Percentiles rank a stretch among this genome's conserved stretches.
These are phyloP conservation scores for Penium margaritaceum DNA, from an alignment of 139 green algal species.

Conservation along the genomic window DNA sequence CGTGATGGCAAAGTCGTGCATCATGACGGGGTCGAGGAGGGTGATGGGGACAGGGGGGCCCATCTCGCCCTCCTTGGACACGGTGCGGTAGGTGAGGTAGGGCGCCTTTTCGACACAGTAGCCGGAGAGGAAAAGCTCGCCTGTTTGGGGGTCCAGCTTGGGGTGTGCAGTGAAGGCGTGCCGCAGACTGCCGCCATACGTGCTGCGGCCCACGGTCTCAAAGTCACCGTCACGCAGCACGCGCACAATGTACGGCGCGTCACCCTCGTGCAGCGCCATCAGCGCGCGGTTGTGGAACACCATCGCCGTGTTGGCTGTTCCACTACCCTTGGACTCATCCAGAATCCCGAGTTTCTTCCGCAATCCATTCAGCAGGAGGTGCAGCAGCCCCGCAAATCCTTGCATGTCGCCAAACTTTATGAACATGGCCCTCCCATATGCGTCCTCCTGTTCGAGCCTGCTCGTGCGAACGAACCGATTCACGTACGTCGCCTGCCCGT, in stretches of 20 bases:
- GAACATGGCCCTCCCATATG: slow-evolving; percentile 8
- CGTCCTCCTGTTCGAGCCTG: slow-evolving; percentile 44
- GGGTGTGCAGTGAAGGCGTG: slow-evolving; percentile 46
- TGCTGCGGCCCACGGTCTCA: slow-evolving; percentile 21
- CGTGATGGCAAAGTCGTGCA: slow-evolving; percentile 51
- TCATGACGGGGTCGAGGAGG: slow-evolving; percentile 40
- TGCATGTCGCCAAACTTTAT: slow-evolving; percentile 31
- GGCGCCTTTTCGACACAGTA: slow-evolving; percentile 26
- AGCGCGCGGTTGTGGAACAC: slow-evolving; percentile 33
- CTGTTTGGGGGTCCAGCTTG: slow-evolving; percentile 39
- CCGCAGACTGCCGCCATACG: slow-evolving; percentile 17
- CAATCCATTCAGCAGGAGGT: slow-evolving; percentile 8
- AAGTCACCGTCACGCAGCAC: slow-evolving; percentile 38
- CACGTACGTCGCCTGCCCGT: slow-evolving; percentile 60
- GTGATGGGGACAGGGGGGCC: slow-evolving; percentile 11
- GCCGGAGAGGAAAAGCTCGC: slow-evolving; percentile 42
- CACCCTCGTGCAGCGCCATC: slow-evolving; percentile 36
- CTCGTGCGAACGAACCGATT: slow-evolving; percentile 63
- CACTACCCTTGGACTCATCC: slow-evolving; percentile 6
- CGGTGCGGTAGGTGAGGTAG: slow-evolving; percentile 22
- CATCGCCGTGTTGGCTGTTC: slow-evolving; percentile 44
- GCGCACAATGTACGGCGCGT: slow-evolving; percentile 31
- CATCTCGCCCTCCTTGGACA: slow-evolving; percentile 10
- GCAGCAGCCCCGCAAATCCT: neutral
- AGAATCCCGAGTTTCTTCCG: slow-evolving; percentile 14